Evolutionary conservation across 129 eudicot species (phyloP).

Genomic region (Mikania micrantha): DNA sequence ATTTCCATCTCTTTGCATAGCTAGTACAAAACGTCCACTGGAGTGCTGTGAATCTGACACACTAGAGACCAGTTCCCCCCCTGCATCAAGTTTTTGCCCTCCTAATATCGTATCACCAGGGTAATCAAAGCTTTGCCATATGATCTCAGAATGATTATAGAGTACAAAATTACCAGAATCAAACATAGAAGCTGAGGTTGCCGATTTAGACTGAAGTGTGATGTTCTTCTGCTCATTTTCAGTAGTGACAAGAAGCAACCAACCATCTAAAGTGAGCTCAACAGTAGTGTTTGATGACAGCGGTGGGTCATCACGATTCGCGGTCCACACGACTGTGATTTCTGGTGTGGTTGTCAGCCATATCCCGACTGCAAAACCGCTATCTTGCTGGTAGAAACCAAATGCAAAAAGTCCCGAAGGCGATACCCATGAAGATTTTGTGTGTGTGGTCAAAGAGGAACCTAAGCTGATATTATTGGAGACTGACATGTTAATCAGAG

Average conservation of each 20-base stretch:
- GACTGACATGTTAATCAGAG: neutral
- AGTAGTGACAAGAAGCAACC: neutral
- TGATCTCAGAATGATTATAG: neutral
- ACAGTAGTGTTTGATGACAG: constrained; percentile 21
- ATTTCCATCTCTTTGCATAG: constrained; percentile 13
- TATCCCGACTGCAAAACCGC: constrained; percentile 30
- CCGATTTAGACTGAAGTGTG: neutral
- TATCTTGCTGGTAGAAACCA: constrained; percentile 29
- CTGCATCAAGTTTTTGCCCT: constrained; percentile 10
- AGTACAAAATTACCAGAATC: constrained; percentile 32
- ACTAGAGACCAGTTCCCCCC: constrained; percentile 1
- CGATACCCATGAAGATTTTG: constrained; percentile 28
- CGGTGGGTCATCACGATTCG: constrained; percentile 29
- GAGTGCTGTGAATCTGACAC: constrained; percentile 3
- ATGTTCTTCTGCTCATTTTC: neutral
- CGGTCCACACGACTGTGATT: constrained; percentile 31
- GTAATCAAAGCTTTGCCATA: constrained; percentile 25
- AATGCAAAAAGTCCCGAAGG: constrained; percentile 31
- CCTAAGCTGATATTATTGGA: constrained; percentile 17
- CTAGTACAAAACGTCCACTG: constrained; percentile 3
- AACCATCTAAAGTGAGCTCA: constrained; percentile 11
- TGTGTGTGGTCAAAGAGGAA: constrained; percentile 16
- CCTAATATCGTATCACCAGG: constrained; percentile 32
- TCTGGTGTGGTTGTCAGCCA: constrained; percentile 24
- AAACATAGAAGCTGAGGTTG: constrained; percentile 21